Base-by-base conservation (phyloP, 2,329 filamentous ascomycete genomes). In the Aspergillus bombycis region DNA sequence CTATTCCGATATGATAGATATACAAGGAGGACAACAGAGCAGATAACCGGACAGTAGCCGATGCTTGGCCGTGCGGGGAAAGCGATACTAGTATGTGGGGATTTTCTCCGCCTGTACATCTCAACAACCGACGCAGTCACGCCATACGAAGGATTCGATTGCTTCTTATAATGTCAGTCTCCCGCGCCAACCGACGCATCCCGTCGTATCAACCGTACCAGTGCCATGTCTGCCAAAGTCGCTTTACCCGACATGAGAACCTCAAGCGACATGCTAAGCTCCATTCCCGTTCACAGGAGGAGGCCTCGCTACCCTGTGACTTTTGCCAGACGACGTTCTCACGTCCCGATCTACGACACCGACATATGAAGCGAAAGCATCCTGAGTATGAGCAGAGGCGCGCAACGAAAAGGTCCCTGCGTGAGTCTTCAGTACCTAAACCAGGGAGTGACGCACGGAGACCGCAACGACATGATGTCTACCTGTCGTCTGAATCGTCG, bases 311-410 rank as follows among this genome's bases (percentile, higher is more conserved):
- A 14, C 65, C 74, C 3, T 81, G 80, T 64, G 68, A 73, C 3
- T 71, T 78, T 50, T 81, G 80, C 65, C 66, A 72, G 38, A 74
- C 74, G 1, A 79, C 77, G 1, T 81, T 82, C 61, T 81, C 80
- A 4, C 75, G 79, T 1, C 70, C 73, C 3, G 80, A 82, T 63
- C 66, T 82, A 4, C 77, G 77, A 21, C 69, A 71, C 62, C 77
- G 79, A 0, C 80, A 82, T 63, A 77, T 81, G 72, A 81, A 75
- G 64, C 72, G 77, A 21, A 81, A 81, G 62, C 79, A 81, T 60
- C 71, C 73, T 3, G 74, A 75, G 11, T 52, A 71, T 2, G 61
- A 67, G 30, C 54, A 67, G 7, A 53, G 56, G 26, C 62, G 59
- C 16, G n/a, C 60, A 3, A 58, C 55, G 0, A 71, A 65, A 28